Conservation (phyloP, 768 basidiomycete genomes). For the Pluteus cervinus region DNA sequence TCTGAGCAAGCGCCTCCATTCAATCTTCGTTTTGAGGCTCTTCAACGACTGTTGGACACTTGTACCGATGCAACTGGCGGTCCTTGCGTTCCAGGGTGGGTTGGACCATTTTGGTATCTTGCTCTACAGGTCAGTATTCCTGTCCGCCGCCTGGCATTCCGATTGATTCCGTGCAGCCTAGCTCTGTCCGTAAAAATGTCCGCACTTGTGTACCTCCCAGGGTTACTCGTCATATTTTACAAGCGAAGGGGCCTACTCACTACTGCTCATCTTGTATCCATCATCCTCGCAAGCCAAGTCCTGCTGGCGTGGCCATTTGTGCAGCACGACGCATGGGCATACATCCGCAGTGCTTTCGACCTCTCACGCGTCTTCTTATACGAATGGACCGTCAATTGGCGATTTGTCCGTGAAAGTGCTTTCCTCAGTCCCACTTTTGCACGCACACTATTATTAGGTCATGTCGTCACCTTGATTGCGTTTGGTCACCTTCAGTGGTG, state of each 20-base stretch:
- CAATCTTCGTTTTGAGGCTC: slow-evolving; percentile 83
- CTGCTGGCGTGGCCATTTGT: slow-evolving; percentile 71
- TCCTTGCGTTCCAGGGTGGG: slow-evolving; percentile 57
- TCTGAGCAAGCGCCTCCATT: slow-evolving; percentile 90
- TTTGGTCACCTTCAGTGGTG: slow-evolving; percentile 82
- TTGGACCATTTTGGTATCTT: slow-evolving; percentile 58
- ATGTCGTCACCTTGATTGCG: slow-evolving; percentile 47
- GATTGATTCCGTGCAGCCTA: slow-evolving; percentile 34
- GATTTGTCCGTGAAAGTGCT: slow-evolving; percentile 69
- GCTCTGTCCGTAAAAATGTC: slow-evolving; percentile 97
- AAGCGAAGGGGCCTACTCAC: slow-evolving; percentile 57
- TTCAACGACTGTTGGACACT: slow-evolving; percentile 96
- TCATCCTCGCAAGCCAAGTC: slow-evolving; percentile 45
- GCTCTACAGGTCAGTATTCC: slow-evolving; percentile 61
- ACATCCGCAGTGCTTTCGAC: slow-evolving; percentile 78
- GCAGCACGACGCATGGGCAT: slow-evolving; percentile 49
- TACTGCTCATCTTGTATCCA: slow-evolving; percentile 45
- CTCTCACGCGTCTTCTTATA: slow-evolving; percentile 85
- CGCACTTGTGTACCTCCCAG: slow-evolving; percentile 83
- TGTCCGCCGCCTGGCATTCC: slow-evolving; percentile 1
- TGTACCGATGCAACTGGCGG: slow-evolving; percentile 56
- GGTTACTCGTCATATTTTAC: slow-evolving; percentile 76
- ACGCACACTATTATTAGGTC: slow-evolving; percentile 55
- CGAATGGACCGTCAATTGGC: slow-evolving; percentile 99
- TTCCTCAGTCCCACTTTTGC: slow-evolving; percentile 69